Evolutionary conservation across 2,329 filamentous ascomycete species (phyloP), one percentile per base, ranked within the genome.

Genomic region (Xylaria sp.): DNA sequence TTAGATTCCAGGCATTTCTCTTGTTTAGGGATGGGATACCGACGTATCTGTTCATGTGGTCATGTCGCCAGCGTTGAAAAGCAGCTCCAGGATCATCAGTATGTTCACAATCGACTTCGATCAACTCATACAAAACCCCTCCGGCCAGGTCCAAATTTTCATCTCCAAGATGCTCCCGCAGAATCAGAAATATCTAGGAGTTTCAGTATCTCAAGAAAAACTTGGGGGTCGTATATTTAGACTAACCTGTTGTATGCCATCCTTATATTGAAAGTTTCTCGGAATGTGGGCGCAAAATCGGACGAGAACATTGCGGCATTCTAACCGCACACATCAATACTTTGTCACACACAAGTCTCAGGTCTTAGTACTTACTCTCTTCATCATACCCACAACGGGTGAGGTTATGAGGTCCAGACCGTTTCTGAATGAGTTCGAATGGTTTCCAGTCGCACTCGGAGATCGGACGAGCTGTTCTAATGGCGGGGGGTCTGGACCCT

Each of bases 121-220:
- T 84, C 65, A 84, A 72, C 71, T 84, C 83, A 67, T 84, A 83
- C 7, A 84, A 76, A 4, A 84, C 83, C 5, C 82, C 83, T 38
- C 80, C 79, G 13, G 82, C 80, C 26, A 81, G 72, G 53, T 83
- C 81, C 40, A 84, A 73, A 63, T 82, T 81, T 68, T 83, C 81
- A 58, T 84, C 82, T 9, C 82, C 82, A 44, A 84, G 77, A 71
- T 82, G 80, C 56, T 83, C 80, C 59, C 81, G 77, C 17, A 84
- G 72, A 44, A 83, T 76, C 13, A 83, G 73, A 65, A 84, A 83
- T 20, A 83, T 77, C 80, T 82, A 28, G 7, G 11, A 36, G 11
- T 26, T 44, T 75, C 42, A 76, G 69, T 28, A 58, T 31, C 7
- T 23, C 15, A 23, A 20, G 28, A 4, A 7, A 4, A 9, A 2